A percentile compares a stretch with the other conserved stretches of the same genome.
phyloP scores from a whole-genome alignment of 2,329 filamentous ascomycete species.

The Apiospora aurea region DNA sequence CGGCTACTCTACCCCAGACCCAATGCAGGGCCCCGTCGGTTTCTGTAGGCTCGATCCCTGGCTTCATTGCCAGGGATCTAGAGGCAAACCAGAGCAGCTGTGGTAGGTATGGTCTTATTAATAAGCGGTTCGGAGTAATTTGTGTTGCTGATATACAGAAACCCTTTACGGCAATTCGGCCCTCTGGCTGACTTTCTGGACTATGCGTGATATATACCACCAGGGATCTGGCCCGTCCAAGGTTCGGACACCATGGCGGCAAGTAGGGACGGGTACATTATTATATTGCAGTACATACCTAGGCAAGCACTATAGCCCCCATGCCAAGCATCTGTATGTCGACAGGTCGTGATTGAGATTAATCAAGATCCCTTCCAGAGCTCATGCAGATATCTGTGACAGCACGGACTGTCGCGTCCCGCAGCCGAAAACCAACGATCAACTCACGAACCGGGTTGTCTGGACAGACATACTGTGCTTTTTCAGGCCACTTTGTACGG shows the following conservation, averaged over 20 bases:
- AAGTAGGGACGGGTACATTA: neutral
- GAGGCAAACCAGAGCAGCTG: neutral
- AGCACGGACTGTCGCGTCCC: neutral
- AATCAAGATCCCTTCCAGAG: neutral
- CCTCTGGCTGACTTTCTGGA: neutral
- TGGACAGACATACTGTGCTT: too few species aligned
- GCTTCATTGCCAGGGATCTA: neutral
- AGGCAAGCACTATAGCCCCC: neutral
- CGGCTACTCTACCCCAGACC: neutral
- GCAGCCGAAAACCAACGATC: neutral
- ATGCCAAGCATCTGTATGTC: neutral
- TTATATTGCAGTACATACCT: neutral
- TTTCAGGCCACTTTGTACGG: too few species aligned
- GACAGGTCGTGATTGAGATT: neutral
- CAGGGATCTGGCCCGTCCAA: neutral
- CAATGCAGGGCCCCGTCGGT: neutral
- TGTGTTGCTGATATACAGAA: neutral
- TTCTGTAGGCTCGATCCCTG: neutral
- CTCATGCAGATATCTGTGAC: neutral
- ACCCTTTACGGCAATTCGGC: neutral
- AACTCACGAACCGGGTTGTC: neutral
- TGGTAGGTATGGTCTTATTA: neutral
- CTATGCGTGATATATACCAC: neutral
- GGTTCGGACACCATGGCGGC: neutral
- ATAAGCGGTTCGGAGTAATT: neutral